Base-by-base conservation (phyloP, 2,329 filamentous ascomycete genomes). In the Apiospora aurea region DNA sequence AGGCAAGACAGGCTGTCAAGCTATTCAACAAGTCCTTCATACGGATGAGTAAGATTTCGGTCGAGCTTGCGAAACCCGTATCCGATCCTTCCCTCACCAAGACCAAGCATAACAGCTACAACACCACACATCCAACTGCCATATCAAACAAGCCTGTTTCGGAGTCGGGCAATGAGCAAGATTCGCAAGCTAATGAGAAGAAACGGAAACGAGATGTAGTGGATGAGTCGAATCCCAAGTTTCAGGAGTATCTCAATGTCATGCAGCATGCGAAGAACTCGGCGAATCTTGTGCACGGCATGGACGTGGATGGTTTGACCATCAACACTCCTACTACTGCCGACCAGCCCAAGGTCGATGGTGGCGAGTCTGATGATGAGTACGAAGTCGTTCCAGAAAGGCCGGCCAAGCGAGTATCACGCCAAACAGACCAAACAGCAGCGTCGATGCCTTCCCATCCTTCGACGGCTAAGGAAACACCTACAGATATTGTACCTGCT, bases 11-110 rank as follows among this genome's bases (percentile, higher is more conserved):
- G 79, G 96, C 96, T 64, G 93, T 97, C 81, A 95, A 94, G 82
- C 97, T 97, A 85, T 98, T 98, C 87, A 95, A 99, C 86, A 94
- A 90, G 81, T 92, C 95, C 75, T 99, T 95, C 83, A 94, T 99
- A 78, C 94, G 95, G 77, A 96, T 98, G 93, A 97, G 95, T 72
- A 97, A 92, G 85, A 95, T 99, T 78, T 89, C 88, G 43, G 96
- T 98, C 74, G 95, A 98, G 84, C 85, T 96, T 79, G 96, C 96
- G 71, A 92, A 90, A 81, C 92, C 96, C 73, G 81, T 84, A 72
- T 77, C 83, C 78, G 86, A 88, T 79, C 81, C 83, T 70, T 79
- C 82, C 67, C 80, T 81, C 8, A 74, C 79, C 10, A 81, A 76
- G 69, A 71, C 72, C 10, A 78, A 74, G 66, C 75, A 75, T 47